Evolutionary conservation across 257 asterid species (phyloP).

Genomic region (Solanum megistacrolobum): DNA sequence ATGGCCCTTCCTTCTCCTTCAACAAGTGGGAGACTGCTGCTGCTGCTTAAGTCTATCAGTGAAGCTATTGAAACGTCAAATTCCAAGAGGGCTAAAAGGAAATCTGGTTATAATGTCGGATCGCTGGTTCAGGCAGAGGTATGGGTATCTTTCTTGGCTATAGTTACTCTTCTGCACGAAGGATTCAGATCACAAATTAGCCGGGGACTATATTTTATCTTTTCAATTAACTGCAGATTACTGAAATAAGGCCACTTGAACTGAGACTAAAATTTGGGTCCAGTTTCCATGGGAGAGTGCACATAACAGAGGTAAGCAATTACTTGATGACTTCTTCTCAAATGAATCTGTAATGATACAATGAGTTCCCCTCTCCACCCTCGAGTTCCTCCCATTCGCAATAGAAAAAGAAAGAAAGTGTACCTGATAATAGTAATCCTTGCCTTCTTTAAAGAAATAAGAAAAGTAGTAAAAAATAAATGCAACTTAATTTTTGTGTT

Average conservation of each 20-base stretch:
- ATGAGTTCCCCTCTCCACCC: not conserved
- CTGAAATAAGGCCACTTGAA: slow-evolving; percentile 83
- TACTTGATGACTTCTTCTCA: not conserved
- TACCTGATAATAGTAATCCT: not conserved
- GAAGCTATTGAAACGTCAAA: slow-evolving; percentile 50
- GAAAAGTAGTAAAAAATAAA: not conserved
- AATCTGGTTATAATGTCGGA: slow-evolving; percentile 52
- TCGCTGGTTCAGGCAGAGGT: slow-evolving; percentile 88
- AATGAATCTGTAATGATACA: not conserved
- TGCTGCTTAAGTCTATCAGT: slow-evolving; percentile 53
- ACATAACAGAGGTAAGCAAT: slow-evolving; percentile 74
- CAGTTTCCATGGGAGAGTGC: slow-evolving; percentile 71
- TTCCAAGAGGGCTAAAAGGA: slow-evolving; percentile 72
- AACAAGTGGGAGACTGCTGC: slow-evolving; percentile 67
- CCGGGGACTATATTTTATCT: not conserved
- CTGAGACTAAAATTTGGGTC: slow-evolving; percentile 80
- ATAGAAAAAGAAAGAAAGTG: not conserved
- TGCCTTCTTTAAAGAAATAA: not conserved
- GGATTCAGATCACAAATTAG: not conserved
- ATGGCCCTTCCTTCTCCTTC: slow-evolving; percentile 66
- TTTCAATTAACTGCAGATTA: slow-evolving; percentile 49
- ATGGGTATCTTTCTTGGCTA: not conserved
- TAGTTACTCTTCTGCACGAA: not conserved
- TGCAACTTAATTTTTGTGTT: not conserved
- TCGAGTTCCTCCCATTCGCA: not conserved